These are phyloP conservation scores for Kodamaea restingae DNA, from an alignment of 805 yeast species.

Conservation along the genomic window DNA sequence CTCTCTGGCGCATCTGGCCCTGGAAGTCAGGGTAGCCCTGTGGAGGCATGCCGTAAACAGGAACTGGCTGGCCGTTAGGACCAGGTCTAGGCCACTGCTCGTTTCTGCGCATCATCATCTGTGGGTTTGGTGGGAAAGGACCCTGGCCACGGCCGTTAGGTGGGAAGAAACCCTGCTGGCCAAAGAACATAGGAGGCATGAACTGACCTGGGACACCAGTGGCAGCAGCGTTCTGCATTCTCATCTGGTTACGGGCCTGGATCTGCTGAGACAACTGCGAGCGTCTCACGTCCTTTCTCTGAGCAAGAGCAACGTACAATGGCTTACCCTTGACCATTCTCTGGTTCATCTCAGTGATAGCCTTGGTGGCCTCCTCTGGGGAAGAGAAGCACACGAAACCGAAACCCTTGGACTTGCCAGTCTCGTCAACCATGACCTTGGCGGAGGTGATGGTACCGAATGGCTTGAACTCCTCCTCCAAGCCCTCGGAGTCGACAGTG, in stretches of 20 bases:
- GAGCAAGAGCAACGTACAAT: slow-evolving; percentile 96
- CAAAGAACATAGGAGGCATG: slow-evolving; percentile 82
- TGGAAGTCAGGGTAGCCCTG: slow-evolving; percentile 56
- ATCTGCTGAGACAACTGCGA: slow-evolving; percentile 96
- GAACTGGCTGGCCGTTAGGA: slow-evolving; percentile 82
- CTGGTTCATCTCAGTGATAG: slow-evolving; percentile 97
- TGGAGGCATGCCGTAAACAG: slow-evolving; percentile 84
- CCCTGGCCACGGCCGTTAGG: slow-evolving; percentile 78
- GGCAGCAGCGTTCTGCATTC: slow-evolving; percentile 95
- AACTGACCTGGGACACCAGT: slow-evolving; percentile 82
- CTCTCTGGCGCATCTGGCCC: slow-evolving; percentile 48
- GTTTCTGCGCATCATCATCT: slow-evolving; percentile 70
- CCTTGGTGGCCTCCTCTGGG: slow-evolving; percentile 99
- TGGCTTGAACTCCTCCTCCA: slow-evolving; percentile 87
- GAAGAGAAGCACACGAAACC: slow-evolving; percentile 97
- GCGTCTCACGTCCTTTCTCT: slow-evolving; percentile 97
- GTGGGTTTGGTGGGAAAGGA: slow-evolving; percentile 79
- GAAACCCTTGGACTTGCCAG: slow-evolving; percentile 95
- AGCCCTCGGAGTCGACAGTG: slow-evolving; percentile 82
- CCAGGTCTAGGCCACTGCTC: slow-evolving; percentile 71
- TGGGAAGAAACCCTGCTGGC: slow-evolving; percentile 79
- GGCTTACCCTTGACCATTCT: slow-evolving; percentile 94
- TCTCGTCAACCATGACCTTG: slow-evolving; percentile 91
- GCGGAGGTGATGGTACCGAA: slow-evolving; percentile 95
- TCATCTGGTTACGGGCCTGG: slow-evolving; percentile 96